Base-by-base conservation (phyloP, 192 early-diverging fungal genomes). In the Rhizophagus prolifer region DNA sequence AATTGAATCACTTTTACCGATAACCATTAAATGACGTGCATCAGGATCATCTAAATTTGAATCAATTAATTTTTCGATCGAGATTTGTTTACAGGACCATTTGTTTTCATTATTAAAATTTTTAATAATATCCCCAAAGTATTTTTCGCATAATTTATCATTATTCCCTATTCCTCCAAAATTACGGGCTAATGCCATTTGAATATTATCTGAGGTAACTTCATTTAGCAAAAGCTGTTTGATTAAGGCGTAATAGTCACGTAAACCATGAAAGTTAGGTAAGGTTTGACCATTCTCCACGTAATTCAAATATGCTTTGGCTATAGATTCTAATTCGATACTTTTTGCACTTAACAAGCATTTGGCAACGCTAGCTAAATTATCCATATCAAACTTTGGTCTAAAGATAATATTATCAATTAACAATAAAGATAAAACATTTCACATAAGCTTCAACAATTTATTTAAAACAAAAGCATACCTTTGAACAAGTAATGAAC, bases 181-280 rank as follows among this genome's bases (percentile, higher is more conserved):
- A 73, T 77, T 77, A 75, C 75, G 67, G 8, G 75, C 75, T 16
- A 77, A 26, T 4, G 75, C 63, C 21, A 77, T 54, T 54, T 19
- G 50, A 54, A 54, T 21, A 54, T 6, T n/a, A 6, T n/a, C 50
- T 0, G 50, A 19, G 3, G 71, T 58, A 1, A 72, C 6, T 25
- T 72, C 10, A 0, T 19, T 23, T 72, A 16, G 8, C 14, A 6
- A 23, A n/a, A 72, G 8, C n/a, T 38, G 21, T 21, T 54, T 54
- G 50, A 54, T 7, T 54, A 54, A 19, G 5, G 14, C 4, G 4
- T 44, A 54, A 54, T 21, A 54, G 16, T 54, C 50, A 47, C 71
- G 71, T 10, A 72, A 13, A 47, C 76, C 76, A 58, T 77, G 76
- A 36, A 77, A 77, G 44, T 77, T 77, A 7, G 76, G 41, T 46